These are phyloP conservation scores for Leavenworthia alabamica DNA, from an alignment of 345 rosid genomes.

Conservation along the genomic window DNA sequence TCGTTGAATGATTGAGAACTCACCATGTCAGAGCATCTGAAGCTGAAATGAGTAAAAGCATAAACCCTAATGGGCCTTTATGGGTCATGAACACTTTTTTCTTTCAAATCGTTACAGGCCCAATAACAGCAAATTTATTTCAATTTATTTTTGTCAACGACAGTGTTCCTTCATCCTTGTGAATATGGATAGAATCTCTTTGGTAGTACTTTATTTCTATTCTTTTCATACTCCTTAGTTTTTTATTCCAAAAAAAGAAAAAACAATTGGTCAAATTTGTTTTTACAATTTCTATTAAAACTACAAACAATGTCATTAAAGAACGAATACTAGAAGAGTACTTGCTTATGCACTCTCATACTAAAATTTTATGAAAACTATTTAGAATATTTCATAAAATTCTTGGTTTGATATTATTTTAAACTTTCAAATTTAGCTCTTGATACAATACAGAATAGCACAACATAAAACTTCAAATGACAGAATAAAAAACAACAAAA, in stretches of 20 bases:
- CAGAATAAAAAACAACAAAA: background rate
- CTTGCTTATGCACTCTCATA: too few relatives aligned
- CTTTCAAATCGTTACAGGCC: background rate
- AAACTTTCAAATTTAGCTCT: background rate
- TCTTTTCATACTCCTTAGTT: background rate
- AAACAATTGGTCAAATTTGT: background rate
- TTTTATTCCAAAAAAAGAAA: background rate
- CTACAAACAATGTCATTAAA: background rate
- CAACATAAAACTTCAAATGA: conserved; percentile 12
- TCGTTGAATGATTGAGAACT: conserved; percentile 7
- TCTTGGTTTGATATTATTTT: background rate
- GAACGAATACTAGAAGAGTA: background rate
- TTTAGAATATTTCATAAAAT: too few relatives aligned
- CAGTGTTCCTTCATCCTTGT: background rate
- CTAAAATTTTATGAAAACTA: too few relatives aligned
- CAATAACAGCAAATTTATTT: background rate
- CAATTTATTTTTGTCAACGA: background rate
- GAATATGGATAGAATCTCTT: too few relatives aligned
- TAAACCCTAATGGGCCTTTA: conserved; percentile 35
- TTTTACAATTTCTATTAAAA: background rate
- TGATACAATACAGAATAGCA: background rate
- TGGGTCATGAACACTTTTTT: background rate
- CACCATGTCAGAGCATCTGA: background rate
- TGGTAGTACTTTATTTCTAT: too few relatives aligned
- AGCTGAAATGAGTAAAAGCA: conserved; percentile 5